Evolutionary conservation across 164 flowering plant genomes (phyloP).

Genomic region (Macadamia integrifolia): DNA sequence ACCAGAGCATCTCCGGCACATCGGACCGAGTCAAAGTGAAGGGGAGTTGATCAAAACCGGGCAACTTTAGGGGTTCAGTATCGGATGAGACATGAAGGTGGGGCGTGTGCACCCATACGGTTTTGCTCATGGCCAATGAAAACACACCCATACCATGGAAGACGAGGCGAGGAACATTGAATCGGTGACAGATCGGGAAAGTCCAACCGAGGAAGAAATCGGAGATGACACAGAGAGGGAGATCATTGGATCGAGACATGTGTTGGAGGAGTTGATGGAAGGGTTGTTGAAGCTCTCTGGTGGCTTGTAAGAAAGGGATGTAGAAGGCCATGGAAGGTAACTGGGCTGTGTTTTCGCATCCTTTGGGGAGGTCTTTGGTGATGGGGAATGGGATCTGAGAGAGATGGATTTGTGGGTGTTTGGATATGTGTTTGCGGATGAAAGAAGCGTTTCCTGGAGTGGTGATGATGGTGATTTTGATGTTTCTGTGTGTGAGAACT

Average conservation of each 20-base stretch:
- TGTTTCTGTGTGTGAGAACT: conserved; percentile 13
- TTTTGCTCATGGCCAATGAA: conserved; percentile 13
- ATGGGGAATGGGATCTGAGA: conserved; percentile 24
- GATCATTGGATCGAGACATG: conserved; percentile 13
- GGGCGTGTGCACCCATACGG: background rate
- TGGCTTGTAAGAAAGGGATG: conserved; percentile 16
- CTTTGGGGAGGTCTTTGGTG: conserved; percentile 17
- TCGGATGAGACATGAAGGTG: background rate
- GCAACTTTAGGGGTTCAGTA: conserved; percentile 4
- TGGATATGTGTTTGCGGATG: conserved; percentile 2
- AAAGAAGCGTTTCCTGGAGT: conserved; percentile 28
- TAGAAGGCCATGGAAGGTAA: conserved; percentile 26
- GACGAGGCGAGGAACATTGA: conserved; percentile 28
- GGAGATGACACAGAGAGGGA: conserved; percentile 33
- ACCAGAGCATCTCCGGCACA: background rate
- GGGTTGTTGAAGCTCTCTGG: conserved; percentile 18
- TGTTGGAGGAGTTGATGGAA: conserved; percentile 13
- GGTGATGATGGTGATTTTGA: conserved; percentile 30
- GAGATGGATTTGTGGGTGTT: conserved; percentile 14
- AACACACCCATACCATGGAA: conserved; percentile 40
- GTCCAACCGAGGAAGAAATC: conserved; percentile 41
- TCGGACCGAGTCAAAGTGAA: conserved; percentile 9
- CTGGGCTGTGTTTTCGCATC: conserved; percentile 28
- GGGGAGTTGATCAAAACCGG: conserved; percentile 8
- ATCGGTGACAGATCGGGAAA: conserved; percentile 10